Evolutionary conservation across 495 filamentous ascomycete species (phyloP).

Genomic region (Articulospora tetracladia): DNA sequence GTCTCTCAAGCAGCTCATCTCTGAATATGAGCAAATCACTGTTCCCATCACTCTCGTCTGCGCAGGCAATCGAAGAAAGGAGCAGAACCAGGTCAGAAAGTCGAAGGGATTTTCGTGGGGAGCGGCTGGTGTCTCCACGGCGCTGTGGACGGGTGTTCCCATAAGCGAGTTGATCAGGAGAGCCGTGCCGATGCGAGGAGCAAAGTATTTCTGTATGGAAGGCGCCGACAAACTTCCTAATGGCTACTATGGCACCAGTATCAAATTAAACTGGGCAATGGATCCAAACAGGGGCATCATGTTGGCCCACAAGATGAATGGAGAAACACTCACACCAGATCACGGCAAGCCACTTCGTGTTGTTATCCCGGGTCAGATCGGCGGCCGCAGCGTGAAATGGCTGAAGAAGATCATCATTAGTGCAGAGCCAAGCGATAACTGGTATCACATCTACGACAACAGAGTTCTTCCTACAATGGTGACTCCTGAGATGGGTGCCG

Average conservation of each 20-base stretch:
- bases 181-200: constrained; percentile 65
- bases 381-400: constrained; percentile 95
- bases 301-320: constrained; percentile 92
- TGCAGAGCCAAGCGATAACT: constrained; percentile 78
- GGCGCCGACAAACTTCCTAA: constrained; percentile 89
- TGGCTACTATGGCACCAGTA: constrained; percentile 83
- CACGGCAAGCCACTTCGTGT: constrained; percentile 83
- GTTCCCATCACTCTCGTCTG: constrained; percentile 89
- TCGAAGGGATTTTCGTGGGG: constrained; percentile 98
- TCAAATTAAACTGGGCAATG: constrained; percentile 87
- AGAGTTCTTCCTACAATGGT: constrained; percentile 87
- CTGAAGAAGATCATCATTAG: constrained; percentile 81
- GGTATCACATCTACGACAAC: constrained; percentile 97
- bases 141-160: constrained; percentile 81
- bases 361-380: constrained; percentile 91
- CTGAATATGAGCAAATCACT: constrained; percentile 78
- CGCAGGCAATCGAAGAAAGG: constrained; percentile 90
- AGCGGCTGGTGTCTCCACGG: constrained; percentile 82
- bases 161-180: constrained; percentile 68
- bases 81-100: constrained; percentile 89
- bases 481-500: constrained; percentile 73
- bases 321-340: constrained; percentile 76
- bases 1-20: constrained; percentile 68
- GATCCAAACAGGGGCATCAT: constrained; percentile 83
- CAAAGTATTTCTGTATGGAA: constrained; percentile 89